Percentiles rank a stretch among this genome's conserved stretches.
Evolutionary conservation across 768 basidiomycete species (phyloP).

Genomic region (Fomitopsis pulvina): DNA sequence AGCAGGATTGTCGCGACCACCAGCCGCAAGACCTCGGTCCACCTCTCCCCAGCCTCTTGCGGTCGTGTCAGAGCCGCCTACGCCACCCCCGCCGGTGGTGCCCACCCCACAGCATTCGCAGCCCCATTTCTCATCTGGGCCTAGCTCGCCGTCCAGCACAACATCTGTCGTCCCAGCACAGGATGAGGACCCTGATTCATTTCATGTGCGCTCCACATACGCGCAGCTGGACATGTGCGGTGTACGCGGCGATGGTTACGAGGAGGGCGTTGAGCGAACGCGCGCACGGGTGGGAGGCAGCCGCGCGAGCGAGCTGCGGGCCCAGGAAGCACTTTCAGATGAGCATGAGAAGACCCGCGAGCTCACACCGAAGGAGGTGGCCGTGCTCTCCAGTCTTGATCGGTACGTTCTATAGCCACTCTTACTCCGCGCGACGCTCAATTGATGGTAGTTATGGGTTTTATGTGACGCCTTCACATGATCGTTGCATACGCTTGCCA

Average conservation of each 20-base stretch:
- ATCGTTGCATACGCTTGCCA: slow-evolving; percentile 72
- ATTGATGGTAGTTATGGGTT: slow-evolving; percentile 75
- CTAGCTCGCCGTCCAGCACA: slow-evolving; percentile 40
- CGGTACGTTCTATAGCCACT: slow-evolving; percentile 46
- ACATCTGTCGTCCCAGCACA: slow-evolving; percentile 64
- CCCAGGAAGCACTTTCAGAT: slow-evolving; percentile 48
- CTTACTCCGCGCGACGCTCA: neutral
- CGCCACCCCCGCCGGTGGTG: slow-evolving; percentile 8
- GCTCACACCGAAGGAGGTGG: slow-evolving; percentile 65
- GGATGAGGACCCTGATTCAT: slow-evolving; percentile 77
- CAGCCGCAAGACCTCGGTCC: neutral
- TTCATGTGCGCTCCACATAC: slow-evolving; percentile 81
- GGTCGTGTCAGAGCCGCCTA: slow-evolving; percentile 11
- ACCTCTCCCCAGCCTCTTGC: slow-evolving; percentile 6
- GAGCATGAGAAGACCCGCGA: slow-evolving; percentile 58
- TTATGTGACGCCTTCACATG: slow-evolving; percentile 73
- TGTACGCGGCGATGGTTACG: slow-evolving; percentile 92
- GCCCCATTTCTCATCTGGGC: slow-evolving; percentile 29
- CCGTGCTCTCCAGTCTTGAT: slow-evolving; percentile 73
- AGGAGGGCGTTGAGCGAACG: slow-evolving; percentile 91
- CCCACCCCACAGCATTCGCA: slow-evolving; percentile 23
- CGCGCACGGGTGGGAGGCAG: slow-evolving; percentile 59
- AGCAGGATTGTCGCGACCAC: neutral
- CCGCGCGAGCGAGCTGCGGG: slow-evolving; percentile 52
- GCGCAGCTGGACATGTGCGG: slow-evolving; percentile 84